Conservation (phyloP, 1,139 yeast species). For the Yamadazyma songkhlaensis region DNA sequence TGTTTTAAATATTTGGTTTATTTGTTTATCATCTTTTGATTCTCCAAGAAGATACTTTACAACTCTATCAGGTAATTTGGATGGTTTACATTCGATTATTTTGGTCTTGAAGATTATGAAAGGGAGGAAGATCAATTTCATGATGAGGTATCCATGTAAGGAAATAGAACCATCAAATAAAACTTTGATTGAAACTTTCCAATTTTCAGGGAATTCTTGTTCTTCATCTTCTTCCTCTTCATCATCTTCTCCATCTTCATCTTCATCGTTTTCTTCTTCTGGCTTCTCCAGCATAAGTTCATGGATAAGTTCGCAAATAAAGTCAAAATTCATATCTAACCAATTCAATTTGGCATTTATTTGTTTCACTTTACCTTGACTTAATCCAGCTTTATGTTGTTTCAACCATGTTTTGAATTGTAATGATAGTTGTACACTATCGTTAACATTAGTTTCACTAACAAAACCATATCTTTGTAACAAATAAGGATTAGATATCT, state of each 20-base stretch:
- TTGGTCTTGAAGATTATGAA: conserved; percentile 21
- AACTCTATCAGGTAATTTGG: conserved; percentile 16
- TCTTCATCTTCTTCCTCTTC: conserved; percentile 12
- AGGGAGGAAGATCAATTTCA: conserved; percentile 24
- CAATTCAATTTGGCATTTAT: conserved; percentile 51
- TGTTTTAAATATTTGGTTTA: conserved; percentile 11
- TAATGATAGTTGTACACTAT: conserved; percentile 53
- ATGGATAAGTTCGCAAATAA: conserved; percentile 34
- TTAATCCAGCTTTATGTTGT: conserved; percentile 19
- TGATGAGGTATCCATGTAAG: conserved; percentile 24
- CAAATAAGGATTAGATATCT: conserved; percentile 58
- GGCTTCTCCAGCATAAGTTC: conserved; percentile 13
- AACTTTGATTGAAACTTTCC: conserved; percentile 28
- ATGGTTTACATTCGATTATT: conserved; percentile 9
- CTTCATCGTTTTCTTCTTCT: conserved; percentile 15
- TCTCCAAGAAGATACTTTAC: conserved; percentile 12
- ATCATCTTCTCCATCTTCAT: conserved; percentile 10
- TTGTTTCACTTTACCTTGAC: conserved; percentile 26
- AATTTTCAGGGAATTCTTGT: conserved; percentile 23
- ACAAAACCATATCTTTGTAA: conserved; percentile 78
- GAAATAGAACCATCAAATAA: conserved; percentile 23
- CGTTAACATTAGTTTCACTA: conserved; percentile 49
- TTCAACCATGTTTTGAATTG: conserved; percentile 48
- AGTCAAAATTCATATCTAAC: conserved; percentile 56
- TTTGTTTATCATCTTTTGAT: conserved; percentile 9